Percentiles rank a stretch among this genome's conserved stretches.
phyloP scores from a whole-genome alignment of 2,329 filamentous ascomycete genomes.

The Botryotinia calthae region DNA sequence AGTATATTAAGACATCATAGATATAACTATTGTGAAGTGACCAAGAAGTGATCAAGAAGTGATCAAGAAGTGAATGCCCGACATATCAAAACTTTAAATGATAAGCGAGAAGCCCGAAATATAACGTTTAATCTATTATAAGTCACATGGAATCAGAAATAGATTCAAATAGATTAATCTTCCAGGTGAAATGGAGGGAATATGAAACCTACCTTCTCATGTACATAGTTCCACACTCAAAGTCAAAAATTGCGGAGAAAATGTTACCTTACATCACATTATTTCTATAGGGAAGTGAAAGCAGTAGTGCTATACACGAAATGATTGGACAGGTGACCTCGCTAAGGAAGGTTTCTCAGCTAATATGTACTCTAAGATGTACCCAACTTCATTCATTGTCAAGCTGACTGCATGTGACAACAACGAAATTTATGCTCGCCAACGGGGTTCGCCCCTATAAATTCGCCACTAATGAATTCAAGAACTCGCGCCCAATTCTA shows the following conservation, averaged over 20 bases:
- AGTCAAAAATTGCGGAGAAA: not conserved
- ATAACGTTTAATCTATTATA: not conserved
- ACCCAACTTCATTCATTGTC: not conserved
- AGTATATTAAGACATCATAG: not conserved
- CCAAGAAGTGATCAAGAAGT: not conserved
- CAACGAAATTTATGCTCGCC: not conserved
- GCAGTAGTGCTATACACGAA: not conserved
- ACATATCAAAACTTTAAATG: not conserved
- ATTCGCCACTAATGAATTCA: not conserved
- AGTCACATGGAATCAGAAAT: not conserved
- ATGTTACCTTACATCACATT: not conserved
- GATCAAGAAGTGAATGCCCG: not conserved
- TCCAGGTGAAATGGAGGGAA: not conserved
- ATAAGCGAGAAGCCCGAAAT: not conserved
- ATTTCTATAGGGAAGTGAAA: not conserved
- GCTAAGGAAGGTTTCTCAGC: not conserved
- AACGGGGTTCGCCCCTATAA: not conserved
- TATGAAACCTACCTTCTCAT: not conserved
- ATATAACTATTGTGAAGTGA: not conserved
- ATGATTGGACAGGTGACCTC: not conserved
- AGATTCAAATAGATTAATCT: accelerated
- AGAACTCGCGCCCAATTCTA: not conserved
- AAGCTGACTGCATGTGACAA: slow-evolving; percentile 2
- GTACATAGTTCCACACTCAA: not conserved
- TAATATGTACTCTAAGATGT: not conserved